Base-by-base conservation (phyloP, 371 early-diverging fungal genomes). In the Mortierella sp. region DNA sequence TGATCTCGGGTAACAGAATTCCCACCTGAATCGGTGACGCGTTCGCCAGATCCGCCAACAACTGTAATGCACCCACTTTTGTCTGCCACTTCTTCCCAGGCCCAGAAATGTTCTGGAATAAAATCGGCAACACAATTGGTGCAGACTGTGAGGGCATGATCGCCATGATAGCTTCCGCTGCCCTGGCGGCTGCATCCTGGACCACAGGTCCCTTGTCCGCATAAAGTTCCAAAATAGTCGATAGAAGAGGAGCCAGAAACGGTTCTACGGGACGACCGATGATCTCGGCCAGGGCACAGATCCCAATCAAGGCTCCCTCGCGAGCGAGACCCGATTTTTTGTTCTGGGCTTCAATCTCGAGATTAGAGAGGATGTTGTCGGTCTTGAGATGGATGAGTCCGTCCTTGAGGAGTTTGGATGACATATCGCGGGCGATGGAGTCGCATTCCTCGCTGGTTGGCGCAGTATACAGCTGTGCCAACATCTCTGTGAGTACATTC, bases 31-130 rank as follows among this genome's bases (percentile, higher is more conserved):
- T 78, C 11, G 90, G 86, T 23, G 87, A 83, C 14, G 67, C 71
- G 62, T 84, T 81, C 59, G 87, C 84, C 14, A 92, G 64, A 46
- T 82, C 79, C 6, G 75, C 82, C 48, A 92, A 57, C 28, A 88
- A 53, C 27, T 87, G 72, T 56, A 92, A 65, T 42, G 90, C 81
- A 30, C 84, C 89, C 30, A 86, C 85, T 80, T 90, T 88, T 57
- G 90, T 87, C 78, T 92, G 92, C 92, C 92, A 92, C 79, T 92
- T 92, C 62, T 86, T 87, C 26, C 78, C 78, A 46, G 88, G 84
- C 78, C 89, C 85, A 56, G 71, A 81, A 61, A 89, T 83, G 63
- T 80, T 83, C 24, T 87, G 86, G 41, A 84, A 82, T 27, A 92
- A 79, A 48, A 80, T 58, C 17, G 91, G 91, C 19, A 91, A 73